Evolutionary conservation across 805 yeast species (phyloP), one percentile per base, ranked within the genome.

Genomic region (Candida krabiensis): DNA sequence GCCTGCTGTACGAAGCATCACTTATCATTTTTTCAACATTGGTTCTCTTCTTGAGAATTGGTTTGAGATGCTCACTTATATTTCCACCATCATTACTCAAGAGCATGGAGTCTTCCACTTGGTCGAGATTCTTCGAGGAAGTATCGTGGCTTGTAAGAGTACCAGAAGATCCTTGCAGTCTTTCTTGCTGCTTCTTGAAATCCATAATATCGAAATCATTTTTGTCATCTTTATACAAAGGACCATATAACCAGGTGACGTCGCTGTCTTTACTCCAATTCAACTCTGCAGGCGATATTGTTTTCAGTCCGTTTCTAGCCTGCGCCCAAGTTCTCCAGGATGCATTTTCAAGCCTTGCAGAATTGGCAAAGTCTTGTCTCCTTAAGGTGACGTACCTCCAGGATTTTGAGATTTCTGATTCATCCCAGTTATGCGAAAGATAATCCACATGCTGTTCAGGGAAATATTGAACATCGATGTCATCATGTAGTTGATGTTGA

Each of bases 241-340:
- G 99, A 1, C 99, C 99, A 64, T 91, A 93, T 11, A 93, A 74
- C 99, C 99, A 93, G 1, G 97, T 89, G 9, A 93, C 96, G 61
- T 93, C 99, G 41, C 84, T 83, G 54, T 93, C 99, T 64, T 95
- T 93, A 30, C 88, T 80, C 99, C 99, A 93, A 61, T 93, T 91
- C 32, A 93, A 86, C 25, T 78, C 75, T 54, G 88, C 95, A 1
- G 99, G 99, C 14, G 90, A 79, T 5, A 91, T 86, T 0, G 99
- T 93, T 46, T 71, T 65, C 37, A 83, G 64, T 21, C 79, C 72
- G 47, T 78, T 76, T 50, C 85, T 78, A 37, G 93, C 77, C 63
- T 91, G 93, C 9, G 96, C 90, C 98, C 98, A 91, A 16, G 96
- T 87, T 60, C 99, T 76, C 97, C 98, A 93, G 21, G 87, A 75